Evolutionary conservation across 164 flowering plant genomes (phyloP).

Genomic region (Magnolia changhungtana): DNA sequence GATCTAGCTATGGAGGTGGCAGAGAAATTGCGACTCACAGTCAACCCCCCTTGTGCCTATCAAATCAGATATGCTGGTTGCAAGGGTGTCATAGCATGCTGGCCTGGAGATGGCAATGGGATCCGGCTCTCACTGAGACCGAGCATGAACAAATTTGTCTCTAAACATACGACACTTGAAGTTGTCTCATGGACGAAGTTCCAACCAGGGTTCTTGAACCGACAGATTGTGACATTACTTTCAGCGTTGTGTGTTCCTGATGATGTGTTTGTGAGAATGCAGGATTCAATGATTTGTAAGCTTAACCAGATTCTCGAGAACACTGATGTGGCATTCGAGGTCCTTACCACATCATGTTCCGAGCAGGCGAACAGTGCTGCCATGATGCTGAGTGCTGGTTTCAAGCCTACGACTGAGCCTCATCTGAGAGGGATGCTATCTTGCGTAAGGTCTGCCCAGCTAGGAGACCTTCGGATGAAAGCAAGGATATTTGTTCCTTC

Average conservation of each 20-base stretch:
- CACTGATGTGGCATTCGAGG: slow-evolving; percentile 74
- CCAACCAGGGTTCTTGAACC: slow-evolving; percentile 90
- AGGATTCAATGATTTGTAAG: slow-evolving; percentile 62
- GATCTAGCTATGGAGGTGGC: slow-evolving; percentile 83
- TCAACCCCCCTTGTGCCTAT: slow-evolving; percentile 70
- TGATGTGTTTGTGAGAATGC: slow-evolving; percentile 70
- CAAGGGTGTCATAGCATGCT: slow-evolving; percentile 89
- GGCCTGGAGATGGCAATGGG: slow-evolving; percentile 63
- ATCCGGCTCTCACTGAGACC: slow-evolving; percentile 56
- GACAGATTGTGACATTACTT: slow-evolving; percentile 82
- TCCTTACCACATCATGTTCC: slow-evolving; percentile 73
- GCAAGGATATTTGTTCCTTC: slow-evolving; percentile 83
- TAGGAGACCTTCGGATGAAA: slow-evolving; percentile 68
- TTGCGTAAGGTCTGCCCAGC: slow-evolving; percentile 77
- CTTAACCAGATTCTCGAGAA: slow-evolving; percentile 56
- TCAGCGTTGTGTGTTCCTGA: slow-evolving; percentile 68
- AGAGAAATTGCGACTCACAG: slow-evolving; percentile 51
- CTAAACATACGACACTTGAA: slow-evolving; percentile 67
- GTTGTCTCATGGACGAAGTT: slow-evolving; percentile 88
- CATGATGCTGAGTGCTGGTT: slow-evolving; percentile 91
- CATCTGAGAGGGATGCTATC: slow-evolving; percentile 78
- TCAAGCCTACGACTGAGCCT: slow-evolving; percentile 72
- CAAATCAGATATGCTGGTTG: slow-evolving; percentile 93
- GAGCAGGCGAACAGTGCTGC: slow-evolving; percentile 81
- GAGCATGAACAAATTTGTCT: slow-evolving; percentile 83